A percentile compares a stretch with the other conserved stretches of the same genome.
Conservation (phyloP, 75 land plant genomes). For the Pinus tabuliformis region DNA sequence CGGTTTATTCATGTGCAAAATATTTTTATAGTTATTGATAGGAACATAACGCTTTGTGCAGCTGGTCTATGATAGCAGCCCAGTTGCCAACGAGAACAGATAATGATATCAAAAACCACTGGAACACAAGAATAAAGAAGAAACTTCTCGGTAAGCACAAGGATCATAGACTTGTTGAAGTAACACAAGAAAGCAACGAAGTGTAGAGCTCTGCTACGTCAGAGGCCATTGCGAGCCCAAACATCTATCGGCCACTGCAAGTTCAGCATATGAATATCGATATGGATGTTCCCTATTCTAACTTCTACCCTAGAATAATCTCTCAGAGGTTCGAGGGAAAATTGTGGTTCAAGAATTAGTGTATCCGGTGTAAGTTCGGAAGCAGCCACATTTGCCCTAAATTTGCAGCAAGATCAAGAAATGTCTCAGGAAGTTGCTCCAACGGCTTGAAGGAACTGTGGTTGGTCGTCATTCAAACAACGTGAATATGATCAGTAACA, state of each 20-base stretch:
- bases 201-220: background rate
- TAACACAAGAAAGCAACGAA: background rate
- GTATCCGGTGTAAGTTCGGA: background rate
- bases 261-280: background rate
- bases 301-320: background rate
- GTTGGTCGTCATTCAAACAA: too few relatives aligned
- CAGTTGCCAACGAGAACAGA: background rate
- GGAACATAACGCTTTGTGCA: background rate
- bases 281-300: background rate
- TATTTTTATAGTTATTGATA: too few relatives aligned
- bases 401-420: background rate
- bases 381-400: background rate
- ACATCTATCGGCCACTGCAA: background rate
- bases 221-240: background rate
- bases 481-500: too few relatives aligned
- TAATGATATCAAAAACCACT: constrained; percentile 6
- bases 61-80: background rate
- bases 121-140: constrained; percentile 4
- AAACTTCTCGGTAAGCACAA: constrained; percentile 20
- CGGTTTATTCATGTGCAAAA: too few relatives aligned
- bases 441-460: too few relatives aligned
- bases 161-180: background rate
- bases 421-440: background rate
- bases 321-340: background rate
- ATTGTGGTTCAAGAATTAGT: background rate